Percentiles rank a stretch among this genome's conserved stretches.
These are phyloP conservation scores for Penicillium sp. DNA, from an alignment of 2,329 filamentous ascomycete genomes.

Conservation along the genomic window DNA sequence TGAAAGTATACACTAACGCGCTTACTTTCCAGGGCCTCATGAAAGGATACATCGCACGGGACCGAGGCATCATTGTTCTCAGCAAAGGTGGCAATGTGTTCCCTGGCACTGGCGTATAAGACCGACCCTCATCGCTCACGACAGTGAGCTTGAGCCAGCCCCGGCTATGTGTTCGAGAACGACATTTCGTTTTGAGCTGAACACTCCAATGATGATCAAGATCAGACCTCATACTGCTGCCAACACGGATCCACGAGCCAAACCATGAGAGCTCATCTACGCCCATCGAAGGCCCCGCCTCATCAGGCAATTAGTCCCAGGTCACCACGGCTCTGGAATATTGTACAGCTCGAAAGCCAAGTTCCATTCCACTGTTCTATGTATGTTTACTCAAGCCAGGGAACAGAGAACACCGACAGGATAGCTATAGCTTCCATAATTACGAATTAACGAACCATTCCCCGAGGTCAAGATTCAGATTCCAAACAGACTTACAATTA, in stretches of 20 bases:
- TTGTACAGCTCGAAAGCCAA: background rate
- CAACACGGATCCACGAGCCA: background rate
- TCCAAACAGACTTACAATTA: background rate
- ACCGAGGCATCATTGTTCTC: conserved; percentile 84
- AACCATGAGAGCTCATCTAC: background rate
- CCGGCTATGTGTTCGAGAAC: background rate
- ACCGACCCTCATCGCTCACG: background rate
- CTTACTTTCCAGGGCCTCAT: conserved; percentile 71
- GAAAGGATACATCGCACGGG: conserved; percentile 97
- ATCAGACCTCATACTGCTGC: background rate
- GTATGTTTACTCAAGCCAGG: background rate
- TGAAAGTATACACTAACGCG: conserved; percentile 18
- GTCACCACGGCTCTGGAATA: background rate
- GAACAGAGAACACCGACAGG: background rate
- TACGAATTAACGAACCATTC: conserved; percentile 9
- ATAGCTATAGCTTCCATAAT: background rate
- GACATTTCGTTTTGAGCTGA: background rate
- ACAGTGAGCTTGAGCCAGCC: no score
- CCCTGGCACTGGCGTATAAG: conserved; percentile 77
- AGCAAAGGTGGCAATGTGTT: conserved; percentile 87
- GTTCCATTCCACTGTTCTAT: background rate
- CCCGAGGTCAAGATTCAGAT: no score
- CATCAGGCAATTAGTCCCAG: background rate
- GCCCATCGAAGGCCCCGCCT: background rate
- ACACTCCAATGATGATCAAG: background rate